Conservation (phyloP, 306 rosid species). For the Leucaena leucocephala region DNA sequence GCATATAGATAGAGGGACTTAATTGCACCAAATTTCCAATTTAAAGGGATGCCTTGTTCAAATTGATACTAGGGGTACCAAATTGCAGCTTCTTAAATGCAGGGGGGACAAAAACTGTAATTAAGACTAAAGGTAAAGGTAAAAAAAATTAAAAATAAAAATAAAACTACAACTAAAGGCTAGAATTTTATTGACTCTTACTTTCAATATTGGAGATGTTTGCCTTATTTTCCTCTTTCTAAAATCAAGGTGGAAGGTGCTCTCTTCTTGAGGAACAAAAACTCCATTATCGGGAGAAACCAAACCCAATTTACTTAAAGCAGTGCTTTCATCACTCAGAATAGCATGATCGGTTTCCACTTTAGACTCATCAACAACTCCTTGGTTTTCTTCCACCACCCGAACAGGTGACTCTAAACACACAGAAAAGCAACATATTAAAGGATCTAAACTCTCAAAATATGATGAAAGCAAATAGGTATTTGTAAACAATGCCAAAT, state of each 20-base stretch:
- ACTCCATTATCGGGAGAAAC: constrained; percentile 41
- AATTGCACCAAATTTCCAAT: not conserved
- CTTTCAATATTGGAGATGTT: constrained; percentile 54
- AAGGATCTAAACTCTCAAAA: constrained; percentile 31
- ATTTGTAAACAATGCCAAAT: constrained; percentile 16
- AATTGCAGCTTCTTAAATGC: not conserved
- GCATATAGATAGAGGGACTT: not conserved
- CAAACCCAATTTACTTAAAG: constrained; percentile 51
- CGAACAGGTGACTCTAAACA: constrained; percentile 63
- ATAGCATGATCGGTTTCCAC: constrained; percentile 48
- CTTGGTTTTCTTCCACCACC: constrained; percentile 53
- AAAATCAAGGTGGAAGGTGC: constrained; percentile 42
- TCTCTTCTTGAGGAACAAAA: constrained; percentile 50
- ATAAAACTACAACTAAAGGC: constrained; percentile 19
- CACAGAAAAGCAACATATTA: constrained; percentile 37
- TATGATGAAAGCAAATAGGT: constrained; percentile 33
- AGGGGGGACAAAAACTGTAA: not conserved
- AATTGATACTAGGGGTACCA: not conserved
- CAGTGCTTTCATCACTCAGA: constrained; percentile 46
- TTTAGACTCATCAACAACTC: constrained; percentile 51
- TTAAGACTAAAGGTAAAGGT: not conserved
- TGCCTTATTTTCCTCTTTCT: constrained; percentile 69
- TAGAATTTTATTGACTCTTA: constrained; percentile 43
- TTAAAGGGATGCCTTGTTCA: not conserved
- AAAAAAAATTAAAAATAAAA: not conserved